Percentiles rank a stretch among this genome's conserved stretches.
These are phyloP conservation scores for Trichoderma citrinoviride DNA, from an alignment of 2,329 filamentous ascomycete species.

Conservation along the genomic window DNA sequence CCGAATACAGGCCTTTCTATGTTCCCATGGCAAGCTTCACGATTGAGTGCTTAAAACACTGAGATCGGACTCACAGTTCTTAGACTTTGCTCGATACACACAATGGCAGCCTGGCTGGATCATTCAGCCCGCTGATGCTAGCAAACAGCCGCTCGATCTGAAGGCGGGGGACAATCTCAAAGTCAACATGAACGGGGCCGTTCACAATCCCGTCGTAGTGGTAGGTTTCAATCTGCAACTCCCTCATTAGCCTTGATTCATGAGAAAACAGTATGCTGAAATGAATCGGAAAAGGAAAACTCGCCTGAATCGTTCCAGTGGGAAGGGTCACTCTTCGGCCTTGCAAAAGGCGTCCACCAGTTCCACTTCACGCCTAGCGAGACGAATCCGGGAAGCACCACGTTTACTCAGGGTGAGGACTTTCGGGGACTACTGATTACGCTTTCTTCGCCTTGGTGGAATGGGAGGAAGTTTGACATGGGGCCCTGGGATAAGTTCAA, in stretches of 20 bases:
- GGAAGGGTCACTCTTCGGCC: slow-evolving; percentile 14
- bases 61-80: not conserved
- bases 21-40: not conserved
- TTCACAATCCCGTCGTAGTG: slow-evolving; percentile 1
- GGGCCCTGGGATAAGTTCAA: slow-evolving; percentile 12
- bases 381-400: slow-evolving; percentile 1
- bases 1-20: not conserved
- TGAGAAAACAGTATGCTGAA: not conserved
- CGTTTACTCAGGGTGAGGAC: slow-evolving; percentile 11
- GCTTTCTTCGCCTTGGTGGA: slow-evolving; percentile 16
- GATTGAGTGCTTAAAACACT: not conserved
- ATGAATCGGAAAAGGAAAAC: not conserved
- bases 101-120: slow-evolving; percentile 16
- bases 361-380: slow-evolving; percentile 9
- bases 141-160: slow-evolving; percentile 10
- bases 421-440: slow-evolving; percentile 10
- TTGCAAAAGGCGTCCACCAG: slow-evolving; percentile 11
- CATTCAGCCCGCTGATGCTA: not conserved
- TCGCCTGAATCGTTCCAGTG: slow-evolving; percentile 10
- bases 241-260: too few relatives aligned
- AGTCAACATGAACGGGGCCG: slow-evolving; percentile 9
- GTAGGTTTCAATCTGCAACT: not conserved
- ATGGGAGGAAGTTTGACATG: slow-evolving; percentile 1
- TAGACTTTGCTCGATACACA: slow-evolving; percentile 13
- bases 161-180: not conserved